Evolutionary conservation across 495 filamentous ascomycete genomes (phyloP), one percentile per base, ranked within the genome.

Genomic region (Cercophora scortea): DNA sequence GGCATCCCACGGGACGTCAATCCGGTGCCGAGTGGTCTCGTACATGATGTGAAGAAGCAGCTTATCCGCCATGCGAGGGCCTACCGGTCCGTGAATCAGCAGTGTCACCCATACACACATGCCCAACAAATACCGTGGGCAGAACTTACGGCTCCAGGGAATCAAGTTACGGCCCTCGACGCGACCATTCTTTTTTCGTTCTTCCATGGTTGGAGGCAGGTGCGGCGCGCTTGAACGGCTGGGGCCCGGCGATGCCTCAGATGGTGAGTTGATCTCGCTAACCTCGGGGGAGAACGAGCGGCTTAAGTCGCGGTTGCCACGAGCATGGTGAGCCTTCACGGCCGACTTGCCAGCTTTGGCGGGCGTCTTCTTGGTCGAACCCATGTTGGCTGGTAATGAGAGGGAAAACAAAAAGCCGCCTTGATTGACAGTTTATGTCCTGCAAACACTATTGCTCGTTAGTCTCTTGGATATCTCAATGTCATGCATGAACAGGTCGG

Each of bases 1-100:
- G 39, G 54, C 40, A 32, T 68, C 60, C 66, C 66, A 71, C 0
- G 68, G 66, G 8, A 68, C 34, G 6, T 53, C 33, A 11, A 64
- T 45, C 8, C 55, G 43, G 17, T 47, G 47, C 11, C 53, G 58
- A 8, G 53, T 52, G 33, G 57, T 63, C 42, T 71, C 69, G 36
- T 67, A 71, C 9, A 58, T 45, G 0, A 68, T 50, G 53, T 61
- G 50, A 0, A 70, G 52, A 7, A 71, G 47, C n/a, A 71, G 47
- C 51, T 70, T 69, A 45, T 71, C 59, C 4, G 58, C 52, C 68
- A 71, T 71, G 15, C 68, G 64, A 1, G 64, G 60, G 16, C 68
- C 68, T 71, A 25, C 25, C 25, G 25, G 25, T 25, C 25, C 25
- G 25, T 25, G 25, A 5, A 25, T 25, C 5, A 25, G 25, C 25